phyloP scores from a whole-genome alignment of 2,329 filamentous ascomycete species.

The Aspergillus pseudoglaucus region DNA sequence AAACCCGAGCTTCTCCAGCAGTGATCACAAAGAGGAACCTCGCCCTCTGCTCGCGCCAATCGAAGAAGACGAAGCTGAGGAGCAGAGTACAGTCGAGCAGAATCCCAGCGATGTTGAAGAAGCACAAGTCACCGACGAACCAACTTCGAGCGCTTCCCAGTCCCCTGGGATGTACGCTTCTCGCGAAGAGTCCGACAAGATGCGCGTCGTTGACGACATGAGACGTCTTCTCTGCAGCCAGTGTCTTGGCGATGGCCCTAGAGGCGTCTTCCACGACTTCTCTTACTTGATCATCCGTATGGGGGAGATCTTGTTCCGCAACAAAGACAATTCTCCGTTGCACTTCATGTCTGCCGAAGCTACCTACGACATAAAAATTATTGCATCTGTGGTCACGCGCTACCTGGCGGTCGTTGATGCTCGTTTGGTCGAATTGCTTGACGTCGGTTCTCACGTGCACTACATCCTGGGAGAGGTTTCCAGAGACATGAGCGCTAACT shows the following conservation, averaged over 20 bases:
- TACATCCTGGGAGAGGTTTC: constrained; percentile 8
- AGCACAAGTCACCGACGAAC: neutral
- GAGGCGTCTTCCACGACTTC: constrained; percentile 14
- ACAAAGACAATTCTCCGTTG: neutral
- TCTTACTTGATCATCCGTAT: constrained; percentile 16
- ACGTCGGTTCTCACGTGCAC: constrained; percentile 4
- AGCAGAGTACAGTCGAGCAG: neutral
- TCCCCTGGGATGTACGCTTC: neutral
- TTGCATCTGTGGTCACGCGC: constrained; percentile 8
- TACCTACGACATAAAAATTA: constrained; percentile 4
- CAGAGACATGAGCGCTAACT: constrained; percentile 1
- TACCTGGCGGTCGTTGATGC: constrained; percentile 12
- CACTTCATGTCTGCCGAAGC: constrained; percentile 8
- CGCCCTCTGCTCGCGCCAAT: neutral
- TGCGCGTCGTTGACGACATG: constrained; percentile 10
- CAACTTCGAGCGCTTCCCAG: neutral
- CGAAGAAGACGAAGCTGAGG: neutral
- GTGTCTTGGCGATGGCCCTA: constrained; percentile 6
- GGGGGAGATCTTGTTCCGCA: constrained; percentile 17
- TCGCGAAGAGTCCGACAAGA: constrained; percentile 1
- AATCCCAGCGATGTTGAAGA: too few relatives aligned
- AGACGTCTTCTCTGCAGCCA: constrained; percentile 8
- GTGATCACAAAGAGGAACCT: neutral
- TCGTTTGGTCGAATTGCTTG: constrained; percentile 7
- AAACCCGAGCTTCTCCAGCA: neutral